These are phyloP conservation scores for Crithidia bombi DNA, from an alignment of 208 protist species.

Conservation along the genomic window DNA sequence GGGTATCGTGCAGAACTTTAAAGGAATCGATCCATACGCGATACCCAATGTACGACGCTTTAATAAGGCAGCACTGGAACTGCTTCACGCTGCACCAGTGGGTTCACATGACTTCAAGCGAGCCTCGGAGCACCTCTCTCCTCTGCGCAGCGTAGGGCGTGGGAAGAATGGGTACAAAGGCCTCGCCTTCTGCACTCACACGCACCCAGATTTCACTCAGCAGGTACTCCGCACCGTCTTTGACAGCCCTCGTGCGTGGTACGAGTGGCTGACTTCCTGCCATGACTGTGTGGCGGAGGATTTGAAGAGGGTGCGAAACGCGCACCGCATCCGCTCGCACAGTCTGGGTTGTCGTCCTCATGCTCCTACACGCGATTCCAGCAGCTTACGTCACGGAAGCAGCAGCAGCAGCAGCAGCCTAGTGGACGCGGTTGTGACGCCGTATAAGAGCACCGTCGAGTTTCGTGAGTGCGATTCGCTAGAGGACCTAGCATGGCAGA, in stretches of 20 bases:
- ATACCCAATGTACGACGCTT: slow-evolving; percentile 67
- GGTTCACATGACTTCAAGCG: slow-evolving; percentile 42
- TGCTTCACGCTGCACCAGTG: slow-evolving; percentile 46
- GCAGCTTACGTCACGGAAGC: neutral
- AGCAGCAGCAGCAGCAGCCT: neutral
- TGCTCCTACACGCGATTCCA: no score
- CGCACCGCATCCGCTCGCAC: slow-evolving; percentile 16
- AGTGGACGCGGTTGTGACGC: neutral
- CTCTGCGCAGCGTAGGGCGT: slow-evolving; percentile 50
- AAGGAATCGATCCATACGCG: slow-evolving; percentile 56
- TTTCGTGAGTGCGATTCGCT: slow-evolving; percentile 38
- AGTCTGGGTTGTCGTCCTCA: neutral
- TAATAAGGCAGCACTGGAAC: slow-evolving; percentile 34
- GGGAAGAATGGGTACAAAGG: slow-evolving; percentile 55
- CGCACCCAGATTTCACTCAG: slow-evolving; percentile 58
- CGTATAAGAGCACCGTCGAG: neutral
- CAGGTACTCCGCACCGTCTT: slow-evolving; percentile 58
- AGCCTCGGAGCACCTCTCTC: slow-evolving; percentile 33
- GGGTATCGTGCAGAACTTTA: slow-evolving; percentile 30
- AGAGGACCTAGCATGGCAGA: slow-evolving; percentile 37
- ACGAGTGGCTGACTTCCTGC: slow-evolving; percentile 51
- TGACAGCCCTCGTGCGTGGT: slow-evolving; percentile 36
- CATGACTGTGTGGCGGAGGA: slow-evolving; percentile 34
- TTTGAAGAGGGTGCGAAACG: slow-evolving; percentile 33
- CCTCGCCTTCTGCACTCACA: slow-evolving; percentile 40